Evolutionary conservation across 257 asterid species (phyloP).

Genomic region (Eustoma russellianum): DNA sequence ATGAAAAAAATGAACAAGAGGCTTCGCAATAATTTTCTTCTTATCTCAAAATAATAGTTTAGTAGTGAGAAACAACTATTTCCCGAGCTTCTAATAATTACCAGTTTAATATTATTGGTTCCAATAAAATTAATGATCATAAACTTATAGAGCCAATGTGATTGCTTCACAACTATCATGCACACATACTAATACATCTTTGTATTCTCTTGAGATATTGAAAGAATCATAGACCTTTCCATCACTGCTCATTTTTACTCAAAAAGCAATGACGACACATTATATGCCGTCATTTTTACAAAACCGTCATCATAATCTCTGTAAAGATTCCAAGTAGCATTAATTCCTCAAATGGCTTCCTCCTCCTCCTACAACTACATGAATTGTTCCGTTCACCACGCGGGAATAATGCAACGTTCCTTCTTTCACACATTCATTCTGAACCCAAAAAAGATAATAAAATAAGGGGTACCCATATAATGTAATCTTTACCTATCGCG

Average conservation of each 20-base stretch:
- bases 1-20: no score
- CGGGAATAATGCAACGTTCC: slow-evolving; percentile 44
- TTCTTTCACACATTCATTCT: slow-evolving; percentile 46
- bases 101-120: no score
- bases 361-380: slow-evolving; percentile 46
- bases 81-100: no score
- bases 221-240: slow-evolving; percentile 78
- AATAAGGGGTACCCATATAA: no score
- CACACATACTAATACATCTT: slow-evolving; percentile 71
- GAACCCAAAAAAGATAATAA: not conserved
- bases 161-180: slow-evolving; percentile 64
- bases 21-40: no score
- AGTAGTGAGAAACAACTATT: no score
- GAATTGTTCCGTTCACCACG: slow-evolving; percentile 66
- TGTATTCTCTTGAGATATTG: slow-evolving; percentile 69
- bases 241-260: slow-evolving; percentile 74
- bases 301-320: slow-evolving; percentile 74
- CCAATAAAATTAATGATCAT: no score
- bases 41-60: no score
- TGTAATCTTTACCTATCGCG: no score
- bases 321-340: slow-evolving; percentile 60
- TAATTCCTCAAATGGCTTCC: slow-evolving; percentile 50
- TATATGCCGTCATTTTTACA: slow-evolving; percentile 58
- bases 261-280: slow-evolving; percentile 57
- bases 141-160: slow-evolving; percentile 37